These are phyloP conservation scores for Tulasnella sp. DNA, from an alignment of 768 basidiomycete genomes.

Conservation along the genomic window DNA sequence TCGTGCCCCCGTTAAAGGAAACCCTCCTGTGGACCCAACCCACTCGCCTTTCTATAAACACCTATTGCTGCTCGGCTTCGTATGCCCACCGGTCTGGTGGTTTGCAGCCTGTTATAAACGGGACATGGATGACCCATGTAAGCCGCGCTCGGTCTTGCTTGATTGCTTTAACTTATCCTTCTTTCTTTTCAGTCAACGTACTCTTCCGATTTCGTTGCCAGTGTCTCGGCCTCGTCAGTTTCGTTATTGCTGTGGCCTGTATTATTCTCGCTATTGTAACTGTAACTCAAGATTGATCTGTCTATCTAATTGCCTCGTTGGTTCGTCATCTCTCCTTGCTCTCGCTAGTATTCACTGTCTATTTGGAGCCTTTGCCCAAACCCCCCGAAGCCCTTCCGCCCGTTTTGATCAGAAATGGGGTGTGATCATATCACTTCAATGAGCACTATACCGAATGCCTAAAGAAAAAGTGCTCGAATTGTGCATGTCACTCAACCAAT, in stretches of 20 bases:
- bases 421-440: no score
- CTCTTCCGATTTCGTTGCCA: conserved; percentile 15
- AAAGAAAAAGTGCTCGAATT: no score
- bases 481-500: no score
- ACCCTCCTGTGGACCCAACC: background rate
- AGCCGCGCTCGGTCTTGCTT: background rate
- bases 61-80: conserved; percentile 1
- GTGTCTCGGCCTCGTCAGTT: background rate
- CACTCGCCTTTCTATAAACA: conserved; percentile 9
- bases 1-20: background rate
- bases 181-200: background rate
- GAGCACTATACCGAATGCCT: no score
- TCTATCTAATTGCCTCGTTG: background rate
- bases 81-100: conserved; percentile 7
- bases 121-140: conserved; percentile 12
- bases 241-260: background rate
- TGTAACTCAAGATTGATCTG: background rate
- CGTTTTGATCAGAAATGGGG: no score
- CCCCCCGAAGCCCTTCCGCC: no score
- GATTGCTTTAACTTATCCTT: background rate
- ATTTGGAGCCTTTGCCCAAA: no score
- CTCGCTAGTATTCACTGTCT: background rate
- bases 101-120: conserved; percentile 8
- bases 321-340: background rate
- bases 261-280: conserved; percentile 3